A percentile compares a stretch with the other conserved stretches of the same genome.
These are phyloP conservation scores for Raffaelea deltoideospora DNA, from an alignment of 2,329 filamentous ascomycete genomes.

Conservation along the genomic window DNA sequence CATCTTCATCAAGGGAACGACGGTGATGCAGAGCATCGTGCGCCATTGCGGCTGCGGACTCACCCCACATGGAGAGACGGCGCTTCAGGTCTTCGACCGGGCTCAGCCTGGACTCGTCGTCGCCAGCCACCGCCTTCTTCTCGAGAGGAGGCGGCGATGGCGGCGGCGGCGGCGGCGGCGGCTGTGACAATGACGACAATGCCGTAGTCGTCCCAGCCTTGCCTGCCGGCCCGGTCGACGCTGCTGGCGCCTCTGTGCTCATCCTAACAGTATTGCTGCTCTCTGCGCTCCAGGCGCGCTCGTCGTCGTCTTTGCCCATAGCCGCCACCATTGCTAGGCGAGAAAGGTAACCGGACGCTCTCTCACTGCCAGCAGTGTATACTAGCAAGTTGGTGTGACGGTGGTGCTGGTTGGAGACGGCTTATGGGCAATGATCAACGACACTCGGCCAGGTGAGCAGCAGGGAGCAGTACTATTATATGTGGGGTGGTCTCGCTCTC, in stretches of 20 bases:
- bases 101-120: conserved; percentile 5
- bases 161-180: no score
- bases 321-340: no score
- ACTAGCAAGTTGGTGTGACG: conserved; percentile 6
- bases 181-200: no score
- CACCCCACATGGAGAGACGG: conserved; percentile 25
- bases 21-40: conserved; percentile 11
- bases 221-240: no score
- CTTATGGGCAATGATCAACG: conserved; percentile 10
- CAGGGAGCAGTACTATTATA: conserved; percentile 1
- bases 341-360: conserved; percentile 18
- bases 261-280: no score
- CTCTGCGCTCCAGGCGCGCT: conserved; percentile 13
- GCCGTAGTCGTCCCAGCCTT: no score
- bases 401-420: neutral
- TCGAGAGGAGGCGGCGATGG: no score
- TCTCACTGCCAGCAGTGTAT: conserved; percentile 9
- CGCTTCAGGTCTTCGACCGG: conserved; percentile 19
- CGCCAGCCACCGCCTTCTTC: no score
- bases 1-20: conserved; percentile 17
- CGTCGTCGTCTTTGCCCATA: conserved; percentile 8
- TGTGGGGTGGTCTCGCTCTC: conserved; percentile 3
- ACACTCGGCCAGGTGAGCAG: neutral
- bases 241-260: no score
- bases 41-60: conserved; percentile 17